Percentiles rank a stretch among this genome's conserved stretches.
phyloP scores from a whole-genome alignment of 2,329 filamentous ascomycete genomes.

The Sporothrix humicola region DNA sequence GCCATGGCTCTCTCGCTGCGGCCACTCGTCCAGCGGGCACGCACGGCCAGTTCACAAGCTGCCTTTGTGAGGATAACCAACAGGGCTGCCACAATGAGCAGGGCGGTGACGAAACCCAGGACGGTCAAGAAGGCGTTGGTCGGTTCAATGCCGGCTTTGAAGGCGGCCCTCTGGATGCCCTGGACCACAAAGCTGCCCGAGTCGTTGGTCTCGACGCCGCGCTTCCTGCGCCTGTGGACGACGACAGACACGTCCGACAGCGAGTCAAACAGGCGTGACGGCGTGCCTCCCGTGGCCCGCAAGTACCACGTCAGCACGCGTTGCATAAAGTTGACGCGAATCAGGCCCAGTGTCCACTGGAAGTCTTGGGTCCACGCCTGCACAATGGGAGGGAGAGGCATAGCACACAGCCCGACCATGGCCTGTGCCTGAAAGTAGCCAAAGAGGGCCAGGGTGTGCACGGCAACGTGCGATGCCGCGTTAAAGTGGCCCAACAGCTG shows the following conservation, averaged over 20 bases:
- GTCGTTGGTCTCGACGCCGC: conserved; percentile 46
- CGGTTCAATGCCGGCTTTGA: conserved; percentile 75
- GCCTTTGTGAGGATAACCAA: conserved; percentile 59
- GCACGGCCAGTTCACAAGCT: conserved; percentile 72
- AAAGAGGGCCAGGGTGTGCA: conserved; percentile 82
- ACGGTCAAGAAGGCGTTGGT: conserved; percentile 88
- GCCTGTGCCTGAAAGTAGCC: conserved; percentile 87
- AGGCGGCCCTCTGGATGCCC: conserved; percentile 81
- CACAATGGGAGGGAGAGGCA: conserved; percentile 78
- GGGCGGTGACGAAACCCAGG: conserved; percentile 73
- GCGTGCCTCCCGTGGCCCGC: conserved; percentile 78
- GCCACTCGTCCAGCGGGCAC: conserved; percentile 71
- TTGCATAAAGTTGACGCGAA: conserved; percentile 78
- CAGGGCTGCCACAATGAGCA: conserved; percentile 71
- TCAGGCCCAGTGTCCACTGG: conserved; percentile 91
- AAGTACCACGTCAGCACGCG: conserved; percentile 86
- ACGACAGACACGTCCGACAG: conserved; percentile 74
- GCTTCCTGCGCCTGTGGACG: conserved; percentile 62
- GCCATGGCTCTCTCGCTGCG: conserved; percentile 69
- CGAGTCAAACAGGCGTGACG: conserved; percentile 73
- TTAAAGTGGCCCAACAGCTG: conserved; percentile 83
- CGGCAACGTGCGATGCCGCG: conserved; percentile 83
- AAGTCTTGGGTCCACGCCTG: conserved; percentile 90
- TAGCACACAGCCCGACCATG: conserved; percentile 77
- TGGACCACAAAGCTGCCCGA: conserved; percentile 63